Evolutionary conservation across 148 eudicot genomes (phyloP).

Genomic region (Camellia japonica): DNA sequence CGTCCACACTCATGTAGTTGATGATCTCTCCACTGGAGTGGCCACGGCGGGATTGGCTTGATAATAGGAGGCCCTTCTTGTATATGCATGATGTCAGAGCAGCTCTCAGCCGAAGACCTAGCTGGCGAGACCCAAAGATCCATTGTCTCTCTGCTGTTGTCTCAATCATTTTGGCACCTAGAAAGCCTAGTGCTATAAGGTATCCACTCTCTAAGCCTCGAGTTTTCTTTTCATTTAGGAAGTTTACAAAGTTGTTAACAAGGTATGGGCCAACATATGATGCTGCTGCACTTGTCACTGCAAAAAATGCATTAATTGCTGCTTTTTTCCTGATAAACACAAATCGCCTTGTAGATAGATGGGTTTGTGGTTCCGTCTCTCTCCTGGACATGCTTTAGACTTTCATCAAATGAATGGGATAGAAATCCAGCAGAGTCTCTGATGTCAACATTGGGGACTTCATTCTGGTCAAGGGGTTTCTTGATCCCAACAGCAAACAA

Average conservation of each 20-base stretch:
- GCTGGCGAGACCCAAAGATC: constrained; percentile 80
- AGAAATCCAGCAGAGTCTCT: constrained; percentile 62
- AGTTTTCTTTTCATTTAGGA: constrained; percentile 52
- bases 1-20: too few species aligned
- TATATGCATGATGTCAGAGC: constrained; percentile 77
- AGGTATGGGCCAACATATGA: constrained; percentile 87
- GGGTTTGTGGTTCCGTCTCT: constrained; percentile 38
- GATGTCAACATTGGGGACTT: constrained; percentile 72
- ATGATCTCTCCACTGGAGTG: constrained; percentile 78
- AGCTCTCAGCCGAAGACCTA: constrained; percentile 69
- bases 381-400: constrained; percentile 51
- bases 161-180: constrained; percentile 68
- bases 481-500: constrained; percentile 65
- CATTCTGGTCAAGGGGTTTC: constrained; percentile 74
- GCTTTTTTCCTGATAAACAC: constrained; percentile 64
- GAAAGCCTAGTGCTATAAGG: constrained; percentile 61
- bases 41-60: constrained; percentile 66
- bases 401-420: constrained; percentile 52
- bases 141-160: constrained; percentile 82
- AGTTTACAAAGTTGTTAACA: constrained; percentile 58
- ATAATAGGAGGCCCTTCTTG: constrained; percentile 64
- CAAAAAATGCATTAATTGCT: constrained; percentile 75
- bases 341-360: constrained; percentile 61
- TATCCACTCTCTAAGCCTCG: constrained; percentile 54
- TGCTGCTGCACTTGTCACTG: constrained; percentile 53